These are phyloP conservation scores for Thielaviopsis punctulata DNA, from an alignment of 2,329 filamentous ascomycete genomes.

Conservation along the genomic window DNA sequence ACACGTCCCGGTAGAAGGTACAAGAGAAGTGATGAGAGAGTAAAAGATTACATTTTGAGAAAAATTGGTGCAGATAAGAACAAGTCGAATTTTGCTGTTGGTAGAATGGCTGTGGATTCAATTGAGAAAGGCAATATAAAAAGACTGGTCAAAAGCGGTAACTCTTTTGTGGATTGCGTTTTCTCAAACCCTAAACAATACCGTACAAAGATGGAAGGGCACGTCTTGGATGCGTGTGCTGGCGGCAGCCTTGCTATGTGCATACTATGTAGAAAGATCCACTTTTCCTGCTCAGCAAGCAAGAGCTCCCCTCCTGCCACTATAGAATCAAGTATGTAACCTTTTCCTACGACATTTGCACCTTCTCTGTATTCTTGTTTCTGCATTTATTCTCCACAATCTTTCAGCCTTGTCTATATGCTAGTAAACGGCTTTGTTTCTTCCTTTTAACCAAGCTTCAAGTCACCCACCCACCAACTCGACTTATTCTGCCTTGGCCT, in stretches of 20 bases:
- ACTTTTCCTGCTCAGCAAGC: conserved; percentile 5
- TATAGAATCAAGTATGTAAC: background rate
- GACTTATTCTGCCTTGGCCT: background rate
- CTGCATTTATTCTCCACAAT: background rate
- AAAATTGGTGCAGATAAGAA: background rate
- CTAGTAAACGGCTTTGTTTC: no score
- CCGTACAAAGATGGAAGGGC: background rate
- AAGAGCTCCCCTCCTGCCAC: conserved; percentile 7
- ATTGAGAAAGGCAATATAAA: background rate
- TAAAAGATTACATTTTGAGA: background rate
- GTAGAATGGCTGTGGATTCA: background rate
- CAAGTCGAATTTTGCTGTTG: no score
- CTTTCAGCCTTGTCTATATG: background rate
- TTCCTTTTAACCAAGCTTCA: background rate
- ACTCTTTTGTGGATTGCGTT: background rate
- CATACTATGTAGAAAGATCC: no score
- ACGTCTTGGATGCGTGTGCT: conserved; percentile 9
- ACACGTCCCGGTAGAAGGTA: no score
- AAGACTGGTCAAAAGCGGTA: background rate
- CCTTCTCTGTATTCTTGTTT: background rate
- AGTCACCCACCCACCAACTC: background rate
- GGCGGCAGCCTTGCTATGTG: conserved; percentile 11
- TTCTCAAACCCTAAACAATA: background rate
- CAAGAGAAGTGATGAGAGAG: background rate
- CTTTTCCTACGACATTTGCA: background rate